Evolutionary conservation across 768 basidiomycete species (phyloP).

Genomic region (Mycena albidolilacea): DNA sequence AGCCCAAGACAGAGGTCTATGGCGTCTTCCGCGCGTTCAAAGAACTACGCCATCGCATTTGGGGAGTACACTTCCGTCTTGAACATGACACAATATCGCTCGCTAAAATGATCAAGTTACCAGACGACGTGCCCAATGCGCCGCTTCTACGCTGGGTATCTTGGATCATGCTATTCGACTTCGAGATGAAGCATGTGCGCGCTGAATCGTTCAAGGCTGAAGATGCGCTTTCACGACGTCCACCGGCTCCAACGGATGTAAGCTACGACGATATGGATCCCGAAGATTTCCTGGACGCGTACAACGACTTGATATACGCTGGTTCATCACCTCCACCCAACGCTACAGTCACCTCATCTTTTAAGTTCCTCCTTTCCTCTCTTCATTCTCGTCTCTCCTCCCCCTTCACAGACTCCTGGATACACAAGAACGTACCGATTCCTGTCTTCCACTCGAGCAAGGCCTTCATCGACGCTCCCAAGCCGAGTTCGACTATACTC

Average conservation of each 20-base stretch:
- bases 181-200: constrained; percentile 54
- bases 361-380: not conserved
- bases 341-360: not conserved
- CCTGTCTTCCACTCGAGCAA: not conserved
- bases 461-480: not conserved
- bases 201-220: constrained; percentile 34
- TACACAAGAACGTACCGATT: not conserved
- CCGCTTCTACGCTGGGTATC: constrained; percentile 55
- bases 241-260: not conserved
- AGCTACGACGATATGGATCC: constrained; percentile 43
- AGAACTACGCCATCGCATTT: constrained; percentile 46
- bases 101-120: constrained; percentile 53
- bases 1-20: constrained; percentile 57
- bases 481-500: not conserved
- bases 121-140: constrained; percentile 52
- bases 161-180: constrained; percentile 53
- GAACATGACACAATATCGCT: constrained; percentile 55
- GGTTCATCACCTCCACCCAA: not conserved
- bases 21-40: constrained; percentile 51
- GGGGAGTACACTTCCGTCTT: constrained; percentile 49
- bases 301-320: constrained; percentile 39
- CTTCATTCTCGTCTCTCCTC: not conserved
- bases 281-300: constrained; percentile 47
- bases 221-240: constrained; percentile 53
- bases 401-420: not conserved